A percentile compares a stretch with the other conserved stretches of the same genome.
Conservation (phyloP, 2,329 filamentous ascomycete species). For the Exophiala xenobiotica region DNA sequence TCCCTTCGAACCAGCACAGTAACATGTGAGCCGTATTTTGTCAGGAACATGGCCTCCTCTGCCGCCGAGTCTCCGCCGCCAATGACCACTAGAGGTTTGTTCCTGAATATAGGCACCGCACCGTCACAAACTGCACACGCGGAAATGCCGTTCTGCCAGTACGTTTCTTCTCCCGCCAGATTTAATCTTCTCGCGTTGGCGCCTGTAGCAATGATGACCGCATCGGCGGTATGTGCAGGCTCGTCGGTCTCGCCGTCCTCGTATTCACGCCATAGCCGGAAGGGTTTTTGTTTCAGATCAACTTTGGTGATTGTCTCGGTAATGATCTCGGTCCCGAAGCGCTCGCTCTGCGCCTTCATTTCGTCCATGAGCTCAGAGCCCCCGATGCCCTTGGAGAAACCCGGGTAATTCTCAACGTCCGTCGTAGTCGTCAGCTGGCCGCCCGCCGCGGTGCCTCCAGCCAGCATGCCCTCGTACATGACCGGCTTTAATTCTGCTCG, state of each 20-base stretch:
- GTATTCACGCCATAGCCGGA: constrained; percentile 93
- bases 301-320: constrained; percentile 88
- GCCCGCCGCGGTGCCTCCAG: constrained; percentile 91
- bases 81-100: constrained; percentile 93
- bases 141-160: constrained; percentile 96
- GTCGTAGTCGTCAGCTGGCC: constrained; percentile 98
- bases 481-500: constrained; percentile 93
- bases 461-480: constrained; percentile 96
- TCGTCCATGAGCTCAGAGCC: constrained; percentile 89
- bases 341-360: constrained; percentile 88
- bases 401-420: constrained; percentile 97
- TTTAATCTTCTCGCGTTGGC: constrained; percentile 83
- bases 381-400: constrained; percentile 86
- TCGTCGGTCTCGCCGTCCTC: constrained; percentile 67
- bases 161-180: constrained; percentile 85
- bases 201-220: constrained; percentile 91
- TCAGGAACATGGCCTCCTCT: constrained; percentile 95
- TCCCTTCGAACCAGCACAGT: constrained; percentile 89
- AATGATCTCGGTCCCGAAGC: constrained; percentile 89
- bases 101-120: constrained; percentile 93
- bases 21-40: constrained; percentile 94
- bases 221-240: constrained; percentile 78
- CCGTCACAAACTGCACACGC: constrained; percentile 98
- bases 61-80: constrained; percentile 95
- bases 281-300: constrained; percentile 79